Base-by-base conservation (phyloP, 257 asterid genomes). In the Solanum chmielewskii region DNA sequence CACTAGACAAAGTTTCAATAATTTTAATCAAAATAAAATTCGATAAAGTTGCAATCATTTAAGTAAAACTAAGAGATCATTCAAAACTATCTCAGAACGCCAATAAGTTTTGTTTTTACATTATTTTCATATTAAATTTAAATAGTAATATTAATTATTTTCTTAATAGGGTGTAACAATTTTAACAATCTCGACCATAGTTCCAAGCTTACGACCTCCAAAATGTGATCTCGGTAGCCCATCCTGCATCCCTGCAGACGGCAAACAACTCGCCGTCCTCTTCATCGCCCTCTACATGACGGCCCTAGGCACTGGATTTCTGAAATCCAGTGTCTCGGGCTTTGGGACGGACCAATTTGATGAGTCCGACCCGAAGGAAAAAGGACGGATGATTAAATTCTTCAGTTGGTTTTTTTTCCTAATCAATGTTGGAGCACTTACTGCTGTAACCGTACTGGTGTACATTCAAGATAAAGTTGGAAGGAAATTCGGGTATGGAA, bases 401-500 rank as follows among this genome's bases (percentile, higher is more conserved):
- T 96, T 96, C 90, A 94, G 91, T 80, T 96, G 99, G 99, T 96
- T 96, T 90, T 96, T 94, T 88, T 96, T 96, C 93, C 89, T 94
- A 88, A 95, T 96, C 21, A 95, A 93, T 83, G 75, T 94, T 2
- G 99, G 99, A 37, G 92, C 99, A 0, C 95, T 96, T 1, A 62
- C 86, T 27, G 99, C 99, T 0, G 99, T 96, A 11, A 95, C 98
- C 0, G 89, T 96, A 1, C 91, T 96, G 0, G 98, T 96, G 13
- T 96, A 96, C 90, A 91, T 96, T 7, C 99, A 96, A 85, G 99
- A 96, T 21, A 87, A 94, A 47, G 82, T 96, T 2, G 99, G 99
- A 10, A 85, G 99, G 25, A 59, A 87, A 64, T 95, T 95, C 94
- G 99, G 99, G 0, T 96, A 96, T 47, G 98, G 99, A 25, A 93